A percentile compares a stretch with the other conserved stretches of the same genome.
These are phyloP conservation scores for Pseudoscleropodium purum DNA, from an alignment of 225 moss, liverwort and hornwort species.

Conservation along the genomic window DNA sequence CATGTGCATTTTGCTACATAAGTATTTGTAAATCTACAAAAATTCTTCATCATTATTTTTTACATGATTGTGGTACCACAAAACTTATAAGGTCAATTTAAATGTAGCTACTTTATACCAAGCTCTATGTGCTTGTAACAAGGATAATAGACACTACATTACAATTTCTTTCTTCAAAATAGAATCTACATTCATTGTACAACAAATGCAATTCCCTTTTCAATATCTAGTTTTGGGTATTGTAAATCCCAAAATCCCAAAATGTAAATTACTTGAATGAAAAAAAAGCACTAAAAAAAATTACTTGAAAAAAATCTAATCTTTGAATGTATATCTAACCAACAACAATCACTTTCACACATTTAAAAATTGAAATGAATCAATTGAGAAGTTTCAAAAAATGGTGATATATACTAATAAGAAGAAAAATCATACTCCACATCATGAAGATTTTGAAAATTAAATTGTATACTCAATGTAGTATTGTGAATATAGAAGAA, in stretches of 20 bases:
- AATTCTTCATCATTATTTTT: background rate
- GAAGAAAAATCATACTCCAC: background rate
- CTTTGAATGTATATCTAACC: no score
- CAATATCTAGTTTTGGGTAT: background rate
- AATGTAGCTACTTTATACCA: background rate
- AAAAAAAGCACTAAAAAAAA: background rate
- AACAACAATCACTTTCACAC: fast-evolving
- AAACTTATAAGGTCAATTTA: no score
- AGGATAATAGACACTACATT: background rate
- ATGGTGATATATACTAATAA: background rate
- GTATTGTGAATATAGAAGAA: background rate
- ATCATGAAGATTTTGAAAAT: background rate
- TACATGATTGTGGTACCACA: background rate
- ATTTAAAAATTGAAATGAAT: background rate
- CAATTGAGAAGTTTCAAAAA: fast-evolving
- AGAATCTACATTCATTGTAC: background rate
- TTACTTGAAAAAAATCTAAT: background rate
- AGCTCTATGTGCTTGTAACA: background rate
- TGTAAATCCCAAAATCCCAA: fast-evolving
- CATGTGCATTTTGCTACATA: background rate
- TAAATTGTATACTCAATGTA: no score
- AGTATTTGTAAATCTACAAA: background rate
- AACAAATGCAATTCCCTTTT: background rate
- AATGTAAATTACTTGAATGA: background rate
- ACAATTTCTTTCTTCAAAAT: background rate